phyloP scores from a whole-genome alignment of 768 basidiomycete species.

The Lentinus brumalis region DNA sequence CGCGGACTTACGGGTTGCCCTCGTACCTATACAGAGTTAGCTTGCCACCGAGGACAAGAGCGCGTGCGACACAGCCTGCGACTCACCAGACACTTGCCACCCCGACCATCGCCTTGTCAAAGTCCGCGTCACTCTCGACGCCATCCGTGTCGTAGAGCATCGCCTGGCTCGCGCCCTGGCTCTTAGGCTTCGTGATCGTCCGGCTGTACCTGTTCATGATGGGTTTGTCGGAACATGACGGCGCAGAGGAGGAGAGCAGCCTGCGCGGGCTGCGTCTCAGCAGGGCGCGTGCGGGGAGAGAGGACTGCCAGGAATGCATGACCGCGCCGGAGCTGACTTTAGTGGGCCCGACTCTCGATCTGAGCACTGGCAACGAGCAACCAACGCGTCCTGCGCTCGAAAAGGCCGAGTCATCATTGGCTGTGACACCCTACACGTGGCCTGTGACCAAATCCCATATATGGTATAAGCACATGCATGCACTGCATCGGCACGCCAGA shows the following conservation, averaged over 20 bases:
- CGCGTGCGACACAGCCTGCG: conserved; percentile 19
- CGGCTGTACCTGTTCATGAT: conserved; percentile 69
- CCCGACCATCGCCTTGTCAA: conserved; percentile 96
- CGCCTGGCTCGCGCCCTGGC: conserved; percentile 96
- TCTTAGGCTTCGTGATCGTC: conserved; percentile 86
- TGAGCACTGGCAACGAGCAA: neutral
- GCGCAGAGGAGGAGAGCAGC: conserved; percentile 17
- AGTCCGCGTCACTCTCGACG: conserved; percentile 76
- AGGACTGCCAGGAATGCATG: conserved; percentile 18
- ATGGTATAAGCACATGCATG: neutral
- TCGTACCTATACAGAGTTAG: conserved; percentile 73
- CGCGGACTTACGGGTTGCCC: conserved; percentile 87
- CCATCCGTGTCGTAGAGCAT: conserved; percentile 99
- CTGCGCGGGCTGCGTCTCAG: conserved; percentile 14
- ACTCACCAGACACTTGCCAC: conserved; percentile 93
- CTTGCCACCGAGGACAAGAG: conserved; percentile 11
- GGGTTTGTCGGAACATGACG: conserved; percentile 27
- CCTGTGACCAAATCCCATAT: neutral
- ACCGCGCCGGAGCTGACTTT: neutral
- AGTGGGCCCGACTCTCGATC: neutral
- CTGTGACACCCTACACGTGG: conserved; percentile 15
- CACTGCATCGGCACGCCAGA: conserved; percentile 17
- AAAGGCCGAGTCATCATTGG: conserved; percentile 19
- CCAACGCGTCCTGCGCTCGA: neutral
- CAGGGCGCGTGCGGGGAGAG: conserved; percentile 12